Evolutionary conservation across 495 filamentous ascomycete species (phyloP), one percentile per base, ranked within the genome.

Genomic region (Trichoderma asperelloides): DNA sequence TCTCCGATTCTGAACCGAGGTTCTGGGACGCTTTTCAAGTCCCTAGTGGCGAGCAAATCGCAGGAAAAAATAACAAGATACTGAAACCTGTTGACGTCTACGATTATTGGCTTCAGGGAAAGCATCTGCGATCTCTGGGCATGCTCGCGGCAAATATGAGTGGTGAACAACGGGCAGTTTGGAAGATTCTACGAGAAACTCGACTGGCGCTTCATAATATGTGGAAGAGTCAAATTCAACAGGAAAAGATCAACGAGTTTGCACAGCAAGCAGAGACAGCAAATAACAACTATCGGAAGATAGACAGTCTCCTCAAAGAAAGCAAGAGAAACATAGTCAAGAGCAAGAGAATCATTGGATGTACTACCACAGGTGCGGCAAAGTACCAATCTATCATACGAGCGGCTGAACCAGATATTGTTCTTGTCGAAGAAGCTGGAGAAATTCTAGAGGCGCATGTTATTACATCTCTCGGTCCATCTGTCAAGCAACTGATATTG

Each of bases 391-490:
- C 80, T 9, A 78, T 84, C 39, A 73, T 94, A 9, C 78, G 79
- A 55, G 74, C 74, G 5, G 82, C 83, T 5, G 66, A 65, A 0
- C 85, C 85, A 0, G 83, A 84, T 21, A 77, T 89, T 7, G 70
- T 91, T 28, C 70, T 94, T 0, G 83, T 92, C 0, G 91, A 95
- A 72, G 91, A 95, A 70, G 90, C 90, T 3, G 90, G 91, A 8
- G 91, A 95, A 70, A 89, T 93, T 28, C 74, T 93, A 1, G 91
- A 95, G 71, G 83, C 80, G 27, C 79, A 93, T 70, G 78, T 92
- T 43, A 73, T 93, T 0, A 87, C 89, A 0, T 84, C 89, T 0
- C 70, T 95, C 30, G 73, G 77, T 0, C 74, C 84, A 0, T 73
- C 81, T 0, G 88, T 87, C 13, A 84, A 91, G 69, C 88, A 93